Evolutionary conservation across 1,284 basidiomycete genomes (phyloP), one percentile per base, ranked within the genome.

Genomic region (Phylloboletellus chloephorus): DNA sequence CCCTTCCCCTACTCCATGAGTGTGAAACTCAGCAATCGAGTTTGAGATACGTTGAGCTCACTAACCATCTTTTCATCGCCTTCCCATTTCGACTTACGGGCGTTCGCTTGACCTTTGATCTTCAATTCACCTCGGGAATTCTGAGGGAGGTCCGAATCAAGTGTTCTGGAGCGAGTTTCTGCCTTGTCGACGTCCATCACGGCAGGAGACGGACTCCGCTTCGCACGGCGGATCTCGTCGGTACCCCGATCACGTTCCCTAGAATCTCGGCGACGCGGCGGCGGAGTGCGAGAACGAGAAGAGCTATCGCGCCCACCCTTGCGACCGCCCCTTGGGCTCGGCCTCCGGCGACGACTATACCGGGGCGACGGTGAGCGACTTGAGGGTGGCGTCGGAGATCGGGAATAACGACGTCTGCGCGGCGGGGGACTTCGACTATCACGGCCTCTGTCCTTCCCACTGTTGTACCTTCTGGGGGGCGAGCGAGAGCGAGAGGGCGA

Each of bases 91-190:
- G 67, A 71, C 60, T 64, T 75, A 50, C 64, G 68, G 41, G 79
- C 82, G 17, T 51, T 56, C 2, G 56, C 56, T 56, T 82, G 81
- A 5, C 84, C 83, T 53, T 78, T 82, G 56, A 87, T 87, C 58
- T 78, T 84, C 31, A 87, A 60, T 52, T 82, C 84, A 11, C 61
- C 61, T 19, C 52, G 53, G 15, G 58, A 54, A 42, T 65, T 61
- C 31, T 62, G 58, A 25, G 62, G 59, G n/a, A 62, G 59, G 31
- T 56, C 48, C 12, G 54, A 54, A 32, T 66, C 62, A 24, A 60
- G 48, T 8, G 46, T 51, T 41, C 41, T 49, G 9, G 49, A 50
- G 31, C 47, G 52, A 12, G 43, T 51, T 40, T 46, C 54, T 24
- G 34, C 12, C 31, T 23, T 50, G 49, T 78, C 75, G 13, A 74